These are phyloP conservation scores for Cynara cardunculus DNA, from an alignment of 129 eudicot genomes.

Conservation along the genomic window DNA sequence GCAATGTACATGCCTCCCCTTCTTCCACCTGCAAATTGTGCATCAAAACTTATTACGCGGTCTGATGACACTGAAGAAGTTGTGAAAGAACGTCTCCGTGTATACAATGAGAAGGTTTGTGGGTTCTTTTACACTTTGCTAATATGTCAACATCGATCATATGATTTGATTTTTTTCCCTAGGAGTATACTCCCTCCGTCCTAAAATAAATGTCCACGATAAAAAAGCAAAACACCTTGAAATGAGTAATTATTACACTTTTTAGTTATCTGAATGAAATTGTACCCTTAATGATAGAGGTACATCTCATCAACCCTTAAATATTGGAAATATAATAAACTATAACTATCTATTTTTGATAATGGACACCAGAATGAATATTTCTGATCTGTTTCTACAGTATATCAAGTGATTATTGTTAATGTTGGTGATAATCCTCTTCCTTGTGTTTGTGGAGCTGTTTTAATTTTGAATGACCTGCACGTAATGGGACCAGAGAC, in stretches of 20 bases:
- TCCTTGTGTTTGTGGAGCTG: background rate
- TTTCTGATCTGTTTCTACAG: no score
- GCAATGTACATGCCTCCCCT: constrained; percentile 90
- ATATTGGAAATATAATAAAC: no score
- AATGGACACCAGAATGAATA: no score
- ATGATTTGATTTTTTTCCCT: background rate
- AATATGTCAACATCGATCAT: background rate
- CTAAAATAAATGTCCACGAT: background rate
- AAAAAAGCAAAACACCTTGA: background rate
- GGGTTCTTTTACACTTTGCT: background rate
- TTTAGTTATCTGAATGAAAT: background rate
- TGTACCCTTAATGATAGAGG: no score
- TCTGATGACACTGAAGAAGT: constrained; percentile 81
- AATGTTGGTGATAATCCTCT: background rate
- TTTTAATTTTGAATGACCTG: background rate
- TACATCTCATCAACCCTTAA: no score
- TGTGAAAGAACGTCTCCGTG: constrained; percentile 72
- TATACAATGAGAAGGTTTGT: constrained; percentile 66
- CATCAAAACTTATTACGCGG: constrained; percentile 68
- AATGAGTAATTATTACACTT: background rate
- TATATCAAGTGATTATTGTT: background rate
- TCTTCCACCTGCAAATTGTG: constrained; percentile 80
- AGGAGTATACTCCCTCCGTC: background rate
- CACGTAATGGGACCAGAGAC: no score
- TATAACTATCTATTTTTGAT: no score